A percentile compares a stretch with the other conserved stretches of the same genome.
Conservation (phyloP, 1,284 basidiomycete genomes). For the Kwoniella shivajii region DNA sequence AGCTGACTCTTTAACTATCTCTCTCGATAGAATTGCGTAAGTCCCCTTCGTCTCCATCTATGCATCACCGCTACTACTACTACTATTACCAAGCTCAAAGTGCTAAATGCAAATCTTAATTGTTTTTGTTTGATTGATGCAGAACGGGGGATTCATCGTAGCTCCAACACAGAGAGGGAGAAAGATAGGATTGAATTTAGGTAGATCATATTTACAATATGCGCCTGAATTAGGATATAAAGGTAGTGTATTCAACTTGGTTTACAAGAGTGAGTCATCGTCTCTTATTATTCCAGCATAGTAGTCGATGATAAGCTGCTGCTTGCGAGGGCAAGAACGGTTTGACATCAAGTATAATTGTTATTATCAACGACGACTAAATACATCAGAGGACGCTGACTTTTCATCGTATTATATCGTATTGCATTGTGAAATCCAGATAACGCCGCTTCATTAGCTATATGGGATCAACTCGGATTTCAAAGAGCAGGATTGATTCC, state of each 20-base stretch:
- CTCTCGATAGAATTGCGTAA: conserved; percentile 1
- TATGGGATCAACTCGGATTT: conserved; percentile 88
- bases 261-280: conserved; percentile 69
- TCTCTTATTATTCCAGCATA: too few relatives aligned
- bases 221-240: conserved; percentile 73
- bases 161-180: conserved; percentile 66
- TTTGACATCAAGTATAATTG: too few relatives aligned
- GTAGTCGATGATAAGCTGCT: too few relatives aligned
- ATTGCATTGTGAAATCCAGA: too few relatives aligned
- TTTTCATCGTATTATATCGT: too few relatives aligned
- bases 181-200: conserved; percentile 74
- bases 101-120: not conserved
- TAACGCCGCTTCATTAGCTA: conserved; percentile 60
- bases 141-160: conserved; percentile 79
- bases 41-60: not conserved
- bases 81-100: not conserved
- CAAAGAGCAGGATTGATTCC: conserved; percentile 80
- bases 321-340: too few relatives aligned
- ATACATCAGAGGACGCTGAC: too few relatives aligned
- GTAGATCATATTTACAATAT: conserved; percentile 77
- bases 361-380: too few relatives aligned
- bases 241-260: conserved; percentile 90
- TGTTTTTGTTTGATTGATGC: conserved; percentile 29
- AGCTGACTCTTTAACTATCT: not conserved
- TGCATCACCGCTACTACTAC: not conserved